Evolutionary conservation across 208 protist species (phyloP).

Genomic region (Trypanosoma congolense): DNA sequence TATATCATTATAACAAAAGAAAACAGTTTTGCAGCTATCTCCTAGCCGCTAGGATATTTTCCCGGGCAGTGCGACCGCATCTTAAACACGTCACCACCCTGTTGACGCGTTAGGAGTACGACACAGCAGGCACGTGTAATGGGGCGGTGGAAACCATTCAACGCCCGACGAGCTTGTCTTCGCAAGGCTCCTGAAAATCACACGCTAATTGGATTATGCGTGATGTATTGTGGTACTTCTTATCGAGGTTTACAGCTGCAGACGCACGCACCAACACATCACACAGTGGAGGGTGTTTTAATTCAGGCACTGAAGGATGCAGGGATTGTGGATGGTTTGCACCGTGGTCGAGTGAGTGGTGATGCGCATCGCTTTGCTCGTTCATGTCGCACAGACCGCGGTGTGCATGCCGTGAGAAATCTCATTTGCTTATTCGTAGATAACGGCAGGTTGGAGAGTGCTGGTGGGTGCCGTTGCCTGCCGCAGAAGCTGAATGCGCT

Average conservation of each 20-base stretch:
- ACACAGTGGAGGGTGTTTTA: conserved; percentile 81
- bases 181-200: conserved; percentile 53
- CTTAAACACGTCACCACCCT: too few relatives aligned
- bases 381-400: conserved; percentile 79
- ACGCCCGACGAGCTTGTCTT: conserved; percentile 30
- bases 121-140: conserved; percentile 1
- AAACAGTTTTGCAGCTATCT: too few relatives aligned
- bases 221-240: conserved; percentile 60
- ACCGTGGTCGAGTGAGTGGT: conserved; percentile 31
- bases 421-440: conserved; percentile 65
- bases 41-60: too few relatives aligned
- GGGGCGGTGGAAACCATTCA: conserved; percentile 11
- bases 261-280: conserved; percentile 57
- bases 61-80: too few relatives aligned
- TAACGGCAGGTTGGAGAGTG: conserved; percentile 21
- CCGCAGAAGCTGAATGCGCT: conserved; percentile 28
- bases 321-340: conserved; percentile 37
- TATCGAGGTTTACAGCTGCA: conserved; percentile 83
- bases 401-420: conserved; percentile 81
- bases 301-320: conserved; percentile 65
- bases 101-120: too few relatives aligned
- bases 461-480: conserved; percentile 29
- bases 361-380: conserved; percentile 58
- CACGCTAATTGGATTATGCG: conserved; percentile 55
- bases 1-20: too few relatives aligned